Conservation (phyloP, 2,329 filamentous ascomycete species). For the Nemania sp. region DNA sequence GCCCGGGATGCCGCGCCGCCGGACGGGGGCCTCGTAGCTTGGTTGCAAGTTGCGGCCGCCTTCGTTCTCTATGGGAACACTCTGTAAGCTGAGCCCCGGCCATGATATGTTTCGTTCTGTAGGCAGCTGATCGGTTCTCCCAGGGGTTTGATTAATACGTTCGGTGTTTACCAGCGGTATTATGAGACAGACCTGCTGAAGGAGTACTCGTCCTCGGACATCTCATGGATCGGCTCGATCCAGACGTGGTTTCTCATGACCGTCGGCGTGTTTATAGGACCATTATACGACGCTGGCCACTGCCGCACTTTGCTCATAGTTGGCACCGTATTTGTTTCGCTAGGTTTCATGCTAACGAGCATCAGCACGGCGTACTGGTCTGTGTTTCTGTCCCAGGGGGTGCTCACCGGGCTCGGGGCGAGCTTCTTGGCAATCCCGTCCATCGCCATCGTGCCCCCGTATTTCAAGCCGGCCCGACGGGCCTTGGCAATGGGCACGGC, state of each 20-base stretch:
- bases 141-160: conserved; percentile 36
- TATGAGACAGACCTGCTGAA: conserved; percentile 30
- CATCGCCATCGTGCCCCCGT: conserved; percentile 23
- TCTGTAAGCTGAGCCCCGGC: conserved; percentile 11
- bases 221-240: conserved; percentile 41
- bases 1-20: conserved; percentile 22
- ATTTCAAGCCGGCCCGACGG: conserved; percentile 20
- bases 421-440: conserved; percentile 24
- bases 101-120: not conserved
- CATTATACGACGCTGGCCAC: conserved; percentile 40
- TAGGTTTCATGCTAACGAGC: conserved; percentile 26
- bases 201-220: conserved; percentile 31
- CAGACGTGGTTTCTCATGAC: conserved; percentile 40
- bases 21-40: conserved; percentile 34
- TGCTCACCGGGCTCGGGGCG: conserved; percentile 22
- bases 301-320: conserved; percentile 33
- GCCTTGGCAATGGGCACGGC: conserved; percentile 22
- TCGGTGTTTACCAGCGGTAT: conserved; percentile 40
- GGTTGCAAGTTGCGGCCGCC: conserved; percentile 35
- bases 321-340: conserved; percentile 31
- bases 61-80: conserved; percentile 23
- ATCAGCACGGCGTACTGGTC: conserved; percentile 20
- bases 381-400: conserved; percentile 24
- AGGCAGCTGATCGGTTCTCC: not conserved
- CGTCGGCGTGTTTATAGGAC: conserved; percentile 39